These are phyloP conservation scores for Eucalyptus shirleyi DNA, from an alignment of 345 rosid genomes.

Conservation along the genomic window DNA sequence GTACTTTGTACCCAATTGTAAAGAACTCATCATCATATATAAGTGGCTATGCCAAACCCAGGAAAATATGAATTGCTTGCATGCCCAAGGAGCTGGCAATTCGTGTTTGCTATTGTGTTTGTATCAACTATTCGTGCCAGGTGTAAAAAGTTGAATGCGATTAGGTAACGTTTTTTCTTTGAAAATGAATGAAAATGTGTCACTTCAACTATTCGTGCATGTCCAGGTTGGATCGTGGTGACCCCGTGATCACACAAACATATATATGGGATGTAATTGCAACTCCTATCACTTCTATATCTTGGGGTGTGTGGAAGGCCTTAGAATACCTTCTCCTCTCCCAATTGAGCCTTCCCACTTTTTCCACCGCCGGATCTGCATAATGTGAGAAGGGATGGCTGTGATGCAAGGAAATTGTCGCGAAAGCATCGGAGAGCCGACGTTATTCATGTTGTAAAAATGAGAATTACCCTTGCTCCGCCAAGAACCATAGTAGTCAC, in stretches of 20 bases:
- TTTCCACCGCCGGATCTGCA: conserved; percentile 74
- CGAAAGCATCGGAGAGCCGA: background rate
- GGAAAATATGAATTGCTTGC: background rate
- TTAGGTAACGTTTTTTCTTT: background rate
- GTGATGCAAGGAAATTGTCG: background rate
- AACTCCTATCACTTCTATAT: background rate
- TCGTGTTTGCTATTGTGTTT: background rate
- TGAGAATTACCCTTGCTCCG: conserved; percentile 44
- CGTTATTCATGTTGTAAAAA: background rate
- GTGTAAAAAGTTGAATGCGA: background rate
- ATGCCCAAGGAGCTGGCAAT: background rate
- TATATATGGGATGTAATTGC: background rate
- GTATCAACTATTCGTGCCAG: background rate
- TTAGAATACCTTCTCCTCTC: background rate
- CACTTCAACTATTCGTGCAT: background rate
- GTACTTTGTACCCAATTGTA: background rate
- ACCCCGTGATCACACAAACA: background rate
- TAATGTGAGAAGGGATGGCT: background rate
- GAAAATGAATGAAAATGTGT: background rate
- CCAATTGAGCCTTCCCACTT: conserved; percentile 31
- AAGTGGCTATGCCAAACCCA: background rate
- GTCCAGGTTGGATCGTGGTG: background rate
- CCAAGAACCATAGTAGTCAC: conserved; percentile 71
- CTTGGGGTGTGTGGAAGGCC: background rate
- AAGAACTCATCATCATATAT: background rate